Percentiles rank a stretch among this genome's conserved stretches.
phyloP scores from a whole-genome alignment of 768 basidiomycete genomes.

The Tylopilus rubrobrunneus region DNA sequence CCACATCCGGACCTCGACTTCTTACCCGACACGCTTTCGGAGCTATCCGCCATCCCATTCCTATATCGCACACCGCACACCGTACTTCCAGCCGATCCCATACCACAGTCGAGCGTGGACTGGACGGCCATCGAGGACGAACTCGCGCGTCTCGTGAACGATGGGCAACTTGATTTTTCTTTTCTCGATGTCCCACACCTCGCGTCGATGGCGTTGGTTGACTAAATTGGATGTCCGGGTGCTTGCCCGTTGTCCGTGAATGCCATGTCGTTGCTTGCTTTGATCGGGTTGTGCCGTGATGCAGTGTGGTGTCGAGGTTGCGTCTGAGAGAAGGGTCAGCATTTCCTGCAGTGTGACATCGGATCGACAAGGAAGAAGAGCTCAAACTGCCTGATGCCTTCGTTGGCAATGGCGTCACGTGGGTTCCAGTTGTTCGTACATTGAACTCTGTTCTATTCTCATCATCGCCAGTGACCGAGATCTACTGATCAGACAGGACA shows the following conservation, averaged over 20 bases:
- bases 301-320: too few relatives aligned
- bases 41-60: slow-evolving; percentile 31
- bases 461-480: too few relatives aligned
- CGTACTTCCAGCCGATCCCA: background rate
- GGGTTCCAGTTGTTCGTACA: too few relatives aligned
- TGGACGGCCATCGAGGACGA: slow-evolving; percentile 22
- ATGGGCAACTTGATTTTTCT: slow-evolving; percentile 26
- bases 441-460: too few relatives aligned
- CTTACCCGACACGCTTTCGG: slow-evolving; percentile 10
- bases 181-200: slow-evolving; percentile 21
- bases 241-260: slow-evolving; percentile 1
- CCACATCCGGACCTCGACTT: slow-evolving; percentile 11
- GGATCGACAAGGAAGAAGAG: too few relatives aligned
- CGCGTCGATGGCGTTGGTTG: slow-evolving; percentile 10
- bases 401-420: too few relatives aligned
- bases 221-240: slow-evolving; percentile 1
- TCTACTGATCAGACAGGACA: too few relatives aligned
- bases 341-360: too few relatives aligned
- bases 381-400: too few relatives aligned
- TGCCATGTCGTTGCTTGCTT: background rate
- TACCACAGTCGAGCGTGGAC: background rate
- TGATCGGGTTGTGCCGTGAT: too few relatives aligned
- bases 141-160: slow-evolving; percentile 16
- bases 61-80: slow-evolving; percentile 23
- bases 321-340: too few relatives aligned